These are phyloP conservation scores for Ophiostoma angusticollis DNA, from an alignment of 2,329 filamentous ascomycete species.

Conservation along the genomic window DNA sequence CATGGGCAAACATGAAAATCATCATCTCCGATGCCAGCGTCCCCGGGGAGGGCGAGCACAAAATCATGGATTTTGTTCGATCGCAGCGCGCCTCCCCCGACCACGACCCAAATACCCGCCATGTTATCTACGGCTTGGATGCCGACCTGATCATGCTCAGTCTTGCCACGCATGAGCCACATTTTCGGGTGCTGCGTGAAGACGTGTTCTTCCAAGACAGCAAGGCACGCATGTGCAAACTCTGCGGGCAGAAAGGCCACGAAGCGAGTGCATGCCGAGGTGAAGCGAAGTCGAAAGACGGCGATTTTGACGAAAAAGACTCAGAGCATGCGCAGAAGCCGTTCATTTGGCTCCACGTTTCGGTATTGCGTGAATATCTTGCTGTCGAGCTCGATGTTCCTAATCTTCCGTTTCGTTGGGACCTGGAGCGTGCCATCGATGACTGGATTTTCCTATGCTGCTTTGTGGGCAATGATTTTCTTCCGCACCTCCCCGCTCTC, in stretches of 20 bases:
- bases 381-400: constrained; percentile 79
- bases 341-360: constrained; percentile 96
- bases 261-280: constrained; percentile 77
- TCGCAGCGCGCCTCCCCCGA: constrained; percentile 83
- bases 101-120: constrained; percentile 90
- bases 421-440: constrained; percentile 86
- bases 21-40: constrained; percentile 98
- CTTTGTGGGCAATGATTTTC: constrained; percentile 96
- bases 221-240: constrained; percentile 66
- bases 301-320: constrained; percentile 72
- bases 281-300: constrained; percentile 62
- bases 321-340: constrained; percentile 63
- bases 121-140: constrained; percentile 96
- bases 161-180: constrained; percentile 89
- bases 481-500: constrained; percentile 91
- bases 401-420: constrained; percentile 73
- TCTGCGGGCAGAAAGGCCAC: constrained; percentile 89
- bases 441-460: constrained; percentile 99
- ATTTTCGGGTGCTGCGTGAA: constrained; percentile 91
- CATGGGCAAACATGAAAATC: constrained; percentile 90
- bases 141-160: constrained; percentile 98
- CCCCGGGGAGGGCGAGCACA: constrained; percentile 95
- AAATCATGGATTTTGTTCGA: constrained; percentile 97
- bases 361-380: constrained; percentile 82
- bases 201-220: constrained; percentile 91